Percentiles rank a stretch among this genome's conserved stretches.
Conservation (phyloP, 2,329 filamentous ascomycete species). For the Pyricularia sp. region DNA sequence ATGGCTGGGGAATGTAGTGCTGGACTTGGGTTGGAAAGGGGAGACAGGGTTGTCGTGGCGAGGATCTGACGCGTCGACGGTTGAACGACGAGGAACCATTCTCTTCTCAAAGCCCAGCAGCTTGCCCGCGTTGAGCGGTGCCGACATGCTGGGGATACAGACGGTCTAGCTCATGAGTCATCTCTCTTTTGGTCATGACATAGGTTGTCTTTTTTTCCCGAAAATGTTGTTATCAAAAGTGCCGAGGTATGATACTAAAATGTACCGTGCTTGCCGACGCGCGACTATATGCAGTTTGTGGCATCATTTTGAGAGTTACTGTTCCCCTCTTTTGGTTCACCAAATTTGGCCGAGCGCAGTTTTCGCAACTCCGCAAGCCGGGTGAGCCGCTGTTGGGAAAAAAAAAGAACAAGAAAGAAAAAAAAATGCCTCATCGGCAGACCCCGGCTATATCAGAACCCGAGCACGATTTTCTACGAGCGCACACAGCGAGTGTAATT, state of each 20-base stretch:
- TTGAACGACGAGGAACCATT: background rate
- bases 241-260: background rate
- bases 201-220: background rate
- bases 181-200: background rate
- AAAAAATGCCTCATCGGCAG: background rate
- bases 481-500: background rate
- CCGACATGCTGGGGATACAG: background rate
- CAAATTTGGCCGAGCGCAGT: background rate
- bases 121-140: background rate
- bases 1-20: too few species aligned
- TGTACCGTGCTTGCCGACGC: background rate
- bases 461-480: background rate
- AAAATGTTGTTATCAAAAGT: background rate
- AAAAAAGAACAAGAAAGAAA: background rate
- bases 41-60: background rate
- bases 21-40: too few species aligned
- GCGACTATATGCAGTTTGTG: background rate
- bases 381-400: too few species aligned
- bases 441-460: background rate
- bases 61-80: background rate
- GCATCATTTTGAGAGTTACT: background rate
- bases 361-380: background rate
- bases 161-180: background rate
- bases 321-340: background rate
- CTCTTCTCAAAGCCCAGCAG: background rate